Evolutionary conservation across 441 rosid species (phyloP), one percentile per base, ranked within the genome.

Genomic region (Cnidoscolus chayamansa): DNA sequence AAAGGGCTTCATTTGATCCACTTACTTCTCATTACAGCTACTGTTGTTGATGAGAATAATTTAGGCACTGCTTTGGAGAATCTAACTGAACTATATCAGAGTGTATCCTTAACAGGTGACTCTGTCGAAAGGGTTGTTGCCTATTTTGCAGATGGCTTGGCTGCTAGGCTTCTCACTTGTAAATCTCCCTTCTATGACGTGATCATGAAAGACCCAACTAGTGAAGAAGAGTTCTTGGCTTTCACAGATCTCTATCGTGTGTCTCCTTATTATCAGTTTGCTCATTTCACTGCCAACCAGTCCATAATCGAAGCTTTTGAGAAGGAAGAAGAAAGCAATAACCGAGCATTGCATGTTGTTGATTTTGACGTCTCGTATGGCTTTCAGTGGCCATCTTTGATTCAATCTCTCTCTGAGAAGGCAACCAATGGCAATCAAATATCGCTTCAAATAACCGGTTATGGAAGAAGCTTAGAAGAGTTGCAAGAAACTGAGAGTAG

Each of bases 271-370:
- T 87, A 84, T 77, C 94, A 89, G 31, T 84, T 89, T 30, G 94
- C 91, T 25, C 94, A 89, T 79, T 89, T 89, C 88, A 87, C 91
- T 0, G 89, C 90, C 0, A 89, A 89, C 65, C 91, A 87, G 70
- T 78, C 81, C 4, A 87, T 87, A 3, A 43, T 89, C 1, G 94
- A 89, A 73, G 86, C 80, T 1, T 87, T 84, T 31, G 88, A 89
- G 74, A 82, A 71, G 54, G 87, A 89, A 66, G 81, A 74, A 65
- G 76, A 76, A 8, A 61, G 2, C 5, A 82, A 80, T 65, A 85
- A 68, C 73, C 71, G 80, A 1, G 80, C 86, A 9, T 72, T 89
- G 53, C 94, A 89, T 50, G 84, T 89, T 2, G 61, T 89, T 12
- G 94, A 89, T 56, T 87, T 89, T 31, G 90, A 86, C 10, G 84